Base-by-base conservation (phyloP, 805 yeast species). In the Cyberlindnera lachancei region DNA sequence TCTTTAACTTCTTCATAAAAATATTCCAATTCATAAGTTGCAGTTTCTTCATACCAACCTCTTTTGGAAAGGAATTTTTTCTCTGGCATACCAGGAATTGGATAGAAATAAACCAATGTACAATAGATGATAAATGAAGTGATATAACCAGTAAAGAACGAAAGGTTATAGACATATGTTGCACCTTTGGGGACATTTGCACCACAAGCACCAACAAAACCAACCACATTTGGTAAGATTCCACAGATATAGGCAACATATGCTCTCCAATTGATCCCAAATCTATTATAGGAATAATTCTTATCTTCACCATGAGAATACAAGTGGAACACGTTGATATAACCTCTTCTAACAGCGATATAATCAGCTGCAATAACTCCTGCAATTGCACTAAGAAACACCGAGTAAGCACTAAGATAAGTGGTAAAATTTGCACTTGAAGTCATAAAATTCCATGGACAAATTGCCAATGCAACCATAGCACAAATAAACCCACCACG, bases 251-350 rank as follows among this genome's bases (percentile, higher is more conserved):
- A 86, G 1, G 95, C 92, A 20, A 67, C 73, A 44, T 73, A 76
- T 2, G 90, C 95, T 54, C 94, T 68, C 92, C 94, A 83, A 53
- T 85, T 84, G 55, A 73, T 46, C 24, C 95, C 95, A 29, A 63
- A 58, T 19, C 48, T 58, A 47, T 70, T 68, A 59, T 72, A 85
- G 59, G 68, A 69, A 60, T 86, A 87, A 35, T 61, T 55, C 7
- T 66, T 51, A 12, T 55, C 56, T 4, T 20, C 4, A 12, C 51
- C 47, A 25, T 66, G 70, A 17, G 70, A 45, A 59, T 79, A 87
- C 42, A 87, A 61, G 46, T 83, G 88, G 35, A 66, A 64, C 23
- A 84, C 56, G 34, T 68, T 62, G 42, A 86, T 50, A 50, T 66
- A 66, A 24, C 95, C 95, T 50, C 85, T 74, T 56, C 90, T 73